A percentile compares a stretch with the other conserved stretches of the same genome.
phyloP scores from a whole-genome alignment of 2,329 filamentous ascomycete genomes.

The Alternaria metachromatica region DNA sequence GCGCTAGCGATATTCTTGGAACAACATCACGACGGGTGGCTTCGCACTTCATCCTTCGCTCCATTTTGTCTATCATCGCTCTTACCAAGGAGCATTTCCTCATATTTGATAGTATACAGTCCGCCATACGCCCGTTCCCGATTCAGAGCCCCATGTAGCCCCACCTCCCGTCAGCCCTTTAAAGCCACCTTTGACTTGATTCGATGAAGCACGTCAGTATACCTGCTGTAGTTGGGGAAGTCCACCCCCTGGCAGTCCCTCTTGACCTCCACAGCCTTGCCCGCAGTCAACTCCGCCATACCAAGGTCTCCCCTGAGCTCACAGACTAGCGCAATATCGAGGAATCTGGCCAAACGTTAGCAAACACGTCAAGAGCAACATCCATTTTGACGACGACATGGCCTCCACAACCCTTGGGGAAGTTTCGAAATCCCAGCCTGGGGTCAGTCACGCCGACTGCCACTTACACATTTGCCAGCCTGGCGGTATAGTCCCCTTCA shows the following conservation, averaged over 20 bases:
- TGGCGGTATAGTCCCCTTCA: constrained; percentile 32
- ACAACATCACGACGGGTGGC: not conserved
- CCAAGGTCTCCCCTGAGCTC: constrained; percentile 31
- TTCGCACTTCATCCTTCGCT: not conserved
- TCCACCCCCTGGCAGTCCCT: constrained; percentile 38
- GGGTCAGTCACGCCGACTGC: not conserved
- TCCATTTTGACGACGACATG: not conserved
- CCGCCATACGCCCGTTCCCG: not conserved
- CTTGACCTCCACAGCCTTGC: constrained; percentile 38
- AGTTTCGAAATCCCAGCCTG: not conserved
- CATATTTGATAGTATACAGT: not conserved
- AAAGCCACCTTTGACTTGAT: constrained; percentile 20
- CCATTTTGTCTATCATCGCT: not conserved
- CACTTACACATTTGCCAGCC: constrained; percentile 38
- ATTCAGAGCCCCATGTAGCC: not conserved
- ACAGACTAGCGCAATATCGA: constrained; percentile 43
- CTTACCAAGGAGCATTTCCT: not conserved
- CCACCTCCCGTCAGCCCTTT: not conserved
- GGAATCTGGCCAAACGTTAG: constrained; percentile 28
- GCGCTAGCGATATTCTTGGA: constrained; percentile 9
- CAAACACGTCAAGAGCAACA: not conserved
- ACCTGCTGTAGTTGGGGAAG: constrained; percentile 30
- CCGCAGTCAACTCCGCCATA: constrained; percentile 25
- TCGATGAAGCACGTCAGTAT: constrained; percentile 29
- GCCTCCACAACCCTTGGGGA: not conserved